These are phyloP conservation scores for Ascochyta lentis DNA, from an alignment of 2,329 filamentous ascomycete genomes.

Conservation along the genomic window DNA sequence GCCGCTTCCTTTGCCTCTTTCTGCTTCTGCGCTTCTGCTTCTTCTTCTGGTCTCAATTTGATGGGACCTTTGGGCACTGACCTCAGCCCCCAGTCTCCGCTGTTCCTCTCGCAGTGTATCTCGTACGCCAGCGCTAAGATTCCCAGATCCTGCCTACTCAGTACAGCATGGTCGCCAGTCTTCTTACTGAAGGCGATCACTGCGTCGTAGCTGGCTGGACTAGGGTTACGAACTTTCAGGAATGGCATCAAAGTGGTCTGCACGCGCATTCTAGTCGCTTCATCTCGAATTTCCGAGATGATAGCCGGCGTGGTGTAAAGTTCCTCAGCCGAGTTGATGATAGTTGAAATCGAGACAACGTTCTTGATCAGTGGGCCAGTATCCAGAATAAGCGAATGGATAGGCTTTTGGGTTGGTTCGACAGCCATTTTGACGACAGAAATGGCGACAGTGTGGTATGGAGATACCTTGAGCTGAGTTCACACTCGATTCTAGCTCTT, in stretches of 20 bases:
- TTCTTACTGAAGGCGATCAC: slow-evolving; percentile 84
- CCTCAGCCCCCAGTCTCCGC: slow-evolving; percentile 85
- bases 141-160: slow-evolving; percentile 89
- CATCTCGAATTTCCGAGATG: slow-evolving; percentile 85
- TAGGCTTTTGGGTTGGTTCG: slow-evolving; percentile 62
- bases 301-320: slow-evolving; percentile 78
- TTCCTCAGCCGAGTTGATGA: slow-evolving; percentile 75
- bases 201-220: slow-evolving; percentile 76
- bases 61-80: slow-evolving; percentile 79
- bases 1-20: slow-evolving; percentile 25
- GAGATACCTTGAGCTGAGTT: slow-evolving; percentile 6
- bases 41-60: slow-evolving; percentile 59
- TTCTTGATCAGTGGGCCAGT: slow-evolving; percentile 94
- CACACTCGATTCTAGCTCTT: background rate
- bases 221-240: slow-evolving; percentile 76
- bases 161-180: slow-evolving; percentile 86
- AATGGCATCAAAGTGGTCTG: slow-evolving; percentile 88
- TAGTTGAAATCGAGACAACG: slow-evolving; percentile 81
- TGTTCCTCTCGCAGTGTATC: slow-evolving; percentile 87
- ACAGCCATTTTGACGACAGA: slow-evolving; percentile 30
- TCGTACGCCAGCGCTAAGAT: slow-evolving; percentile 92
- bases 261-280: slow-evolving; percentile 77
- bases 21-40: slow-evolving; percentile 27
- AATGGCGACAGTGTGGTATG: slow-evolving; percentile 15
- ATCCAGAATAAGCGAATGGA: slow-evolving; percentile 86